A percentile compares a stretch with the other conserved stretches of the same genome.
phyloP scores from a whole-genome alignment of 352 stramenopile species.

The Globisporangium viniferum region DNA sequence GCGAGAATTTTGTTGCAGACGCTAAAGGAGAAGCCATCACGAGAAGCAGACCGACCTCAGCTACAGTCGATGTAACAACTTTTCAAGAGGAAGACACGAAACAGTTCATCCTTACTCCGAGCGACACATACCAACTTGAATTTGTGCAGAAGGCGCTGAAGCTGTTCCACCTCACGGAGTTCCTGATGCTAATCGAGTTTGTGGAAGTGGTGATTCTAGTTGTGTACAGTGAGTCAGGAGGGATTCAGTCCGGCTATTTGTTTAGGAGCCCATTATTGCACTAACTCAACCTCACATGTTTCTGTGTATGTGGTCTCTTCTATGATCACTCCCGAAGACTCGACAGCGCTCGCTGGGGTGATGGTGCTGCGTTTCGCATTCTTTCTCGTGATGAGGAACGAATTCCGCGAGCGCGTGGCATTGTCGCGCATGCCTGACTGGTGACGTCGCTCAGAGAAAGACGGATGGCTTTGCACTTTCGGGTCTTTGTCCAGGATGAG shows the following conservation, averaged over 20 bases:
- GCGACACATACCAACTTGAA: not conserved
- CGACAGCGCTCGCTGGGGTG: too few relatives aligned
- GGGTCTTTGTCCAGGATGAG: not conserved
- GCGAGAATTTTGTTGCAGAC: too few relatives aligned
- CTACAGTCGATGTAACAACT: not conserved
- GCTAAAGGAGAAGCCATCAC: too few relatives aligned
- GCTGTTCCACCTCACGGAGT: not conserved
- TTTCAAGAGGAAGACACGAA: not conserved
- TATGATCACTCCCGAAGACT: not conserved
- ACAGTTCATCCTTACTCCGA: not conserved
- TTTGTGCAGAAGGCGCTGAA: conserved; percentile 1
- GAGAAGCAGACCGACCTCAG: not conserved
- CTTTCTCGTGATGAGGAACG: too few relatives aligned
- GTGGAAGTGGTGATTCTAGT: not conserved
- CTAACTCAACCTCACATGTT: too few relatives aligned
- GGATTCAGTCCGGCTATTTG: not conserved
- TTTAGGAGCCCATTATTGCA: too few relatives aligned
- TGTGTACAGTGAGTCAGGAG: not conserved
- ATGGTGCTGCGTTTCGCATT: too few relatives aligned
- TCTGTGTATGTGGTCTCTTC: not conserved
- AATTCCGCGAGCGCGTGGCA: too few relatives aligned
- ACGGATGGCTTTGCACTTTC: too few relatives aligned
- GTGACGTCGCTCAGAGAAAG: too few relatives aligned
- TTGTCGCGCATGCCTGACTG: too few relatives aligned
- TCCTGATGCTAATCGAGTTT: conserved; percentile 4